Evolutionary conservation across 805 yeast species (phyloP).

Genomic region (Cyberlindnera mycetangii): DNA sequence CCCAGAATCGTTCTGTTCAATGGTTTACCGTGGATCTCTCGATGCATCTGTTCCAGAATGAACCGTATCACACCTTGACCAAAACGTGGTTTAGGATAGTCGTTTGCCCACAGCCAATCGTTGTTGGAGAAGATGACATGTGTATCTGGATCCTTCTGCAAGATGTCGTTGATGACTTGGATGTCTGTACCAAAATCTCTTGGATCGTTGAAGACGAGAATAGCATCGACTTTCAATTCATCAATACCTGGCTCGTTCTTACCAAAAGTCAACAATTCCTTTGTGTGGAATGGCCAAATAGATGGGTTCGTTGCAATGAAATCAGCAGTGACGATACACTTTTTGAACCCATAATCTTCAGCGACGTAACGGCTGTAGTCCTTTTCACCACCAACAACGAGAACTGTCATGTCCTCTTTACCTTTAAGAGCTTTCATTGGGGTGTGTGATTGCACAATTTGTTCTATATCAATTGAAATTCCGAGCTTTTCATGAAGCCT

Average conservation of each 20-base stretch:
- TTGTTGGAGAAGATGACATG: slow-evolving; percentile 80
- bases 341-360: slow-evolving; percentile 67
- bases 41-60: slow-evolving; percentile 57
- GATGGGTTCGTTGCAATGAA: slow-evolving; percentile 67
- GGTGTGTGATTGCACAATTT: slow-evolving; percentile 84
- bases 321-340: slow-evolving; percentile 73
- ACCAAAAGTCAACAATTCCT: slow-evolving; percentile 41
- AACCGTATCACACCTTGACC: slow-evolving; percentile 89
- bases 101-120: slow-evolving; percentile 87
- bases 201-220: slow-evolving; percentile 85
- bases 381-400: slow-evolving; percentile 81
- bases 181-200: slow-evolving; percentile 83
- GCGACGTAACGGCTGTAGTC: slow-evolving; percentile 75
- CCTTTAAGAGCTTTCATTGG: slow-evolving; percentile 65
- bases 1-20: slow-evolving; percentile 66
- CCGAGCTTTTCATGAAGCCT: slow-evolving; percentile 46
- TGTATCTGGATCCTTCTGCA: slow-evolving; percentile 60
- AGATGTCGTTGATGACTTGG: slow-evolving; percentile 70
- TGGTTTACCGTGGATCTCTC: slow-evolving; percentile 44
- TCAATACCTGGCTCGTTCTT: slow-evolving; percentile 19
- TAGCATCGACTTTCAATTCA: slow-evolving; percentile 48
- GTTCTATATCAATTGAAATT: slow-evolving; percentile 34
- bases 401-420: slow-evolving; percentile 52
- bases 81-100: slow-evolving; percentile 70
- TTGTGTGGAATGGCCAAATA: slow-evolving; percentile 67